phyloP scores from a whole-genome alignment of 1,284 basidiomycete genomes.

The Golubevia pallescens region DNA sequence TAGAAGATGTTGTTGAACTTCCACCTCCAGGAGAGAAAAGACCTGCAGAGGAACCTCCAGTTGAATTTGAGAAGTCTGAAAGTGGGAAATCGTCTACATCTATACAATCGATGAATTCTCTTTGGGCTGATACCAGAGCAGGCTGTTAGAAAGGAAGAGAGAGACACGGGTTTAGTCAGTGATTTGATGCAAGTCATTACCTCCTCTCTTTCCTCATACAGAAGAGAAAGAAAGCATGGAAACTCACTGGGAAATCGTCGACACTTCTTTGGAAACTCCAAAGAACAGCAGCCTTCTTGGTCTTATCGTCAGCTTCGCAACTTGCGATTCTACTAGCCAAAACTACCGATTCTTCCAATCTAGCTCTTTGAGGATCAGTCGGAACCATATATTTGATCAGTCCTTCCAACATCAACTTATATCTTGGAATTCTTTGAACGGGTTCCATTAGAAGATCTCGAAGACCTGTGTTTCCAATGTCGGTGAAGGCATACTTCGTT shows the following conservation, averaged over 20 bases:
- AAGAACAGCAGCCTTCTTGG: constrained; percentile 84
- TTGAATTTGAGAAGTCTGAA: constrained; percentile 66
- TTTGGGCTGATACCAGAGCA: constrained; percentile 80
- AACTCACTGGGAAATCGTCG: constrained; percentile 80
- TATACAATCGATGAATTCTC: constrained; percentile 88
- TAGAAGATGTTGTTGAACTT: not conserved
- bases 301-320: constrained; percentile 90
- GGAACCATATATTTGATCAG: constrained; percentile 35
- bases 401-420: constrained; percentile 86
- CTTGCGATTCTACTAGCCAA: constrained; percentile 88
- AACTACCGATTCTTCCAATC: constrained; percentile 81
- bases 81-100: constrained; percentile 83
- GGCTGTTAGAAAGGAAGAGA: constrained; percentile 65
- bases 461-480: constrained; percentile 76
- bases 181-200: not conserved
- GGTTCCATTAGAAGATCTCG: constrained; percentile 97
- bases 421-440: constrained; percentile 97
- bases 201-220: not conserved
- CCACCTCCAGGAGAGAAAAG: constrained; percentile 10
- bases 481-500: constrained; percentile 84
- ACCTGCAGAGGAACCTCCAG: constrained; percentile 17
- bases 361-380: constrained; percentile 67
- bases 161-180: too few species aligned
- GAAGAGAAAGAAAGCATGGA: not conserved
- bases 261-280: constrained; percentile 84